A percentile compares a stretch with the other conserved stretches of the same genome.
phyloP scores from a whole-genome alignment of 2,329 filamentous ascomycete species.

The Colletotrichum sidae region DNA sequence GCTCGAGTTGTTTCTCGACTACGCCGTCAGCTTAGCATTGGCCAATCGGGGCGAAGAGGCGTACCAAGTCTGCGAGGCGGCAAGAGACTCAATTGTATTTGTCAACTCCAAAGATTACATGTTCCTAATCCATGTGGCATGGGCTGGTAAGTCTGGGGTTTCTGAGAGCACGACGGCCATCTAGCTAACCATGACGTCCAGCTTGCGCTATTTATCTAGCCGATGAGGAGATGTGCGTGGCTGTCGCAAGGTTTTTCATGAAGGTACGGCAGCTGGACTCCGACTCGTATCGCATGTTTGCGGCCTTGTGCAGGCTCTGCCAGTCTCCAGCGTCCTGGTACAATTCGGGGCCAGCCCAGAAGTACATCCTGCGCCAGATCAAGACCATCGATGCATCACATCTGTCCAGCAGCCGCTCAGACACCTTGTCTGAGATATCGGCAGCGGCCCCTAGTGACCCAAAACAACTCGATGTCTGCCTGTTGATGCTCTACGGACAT shows the following conservation, averaged over 20 bases:
- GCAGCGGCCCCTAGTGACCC: constrained; percentile 30
- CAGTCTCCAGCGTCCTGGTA: constrained; percentile 81
- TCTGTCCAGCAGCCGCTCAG: constrained; percentile 18
- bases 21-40: constrained; percentile 81
- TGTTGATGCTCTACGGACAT: constrained; percentile 91
- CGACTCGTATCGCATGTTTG: constrained; percentile 86
- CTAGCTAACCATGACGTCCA: constrained; percentile 45
- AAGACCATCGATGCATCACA: constrained; percentile 83
- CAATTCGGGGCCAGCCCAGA: constrained; percentile 84
- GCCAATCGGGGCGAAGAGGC: constrained; percentile 75
- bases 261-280: constrained; percentile 82
- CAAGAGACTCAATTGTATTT: constrained; percentile 85
- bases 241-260: constrained; percentile 85
- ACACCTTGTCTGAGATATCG: constrained; percentile 46
- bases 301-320: constrained; percentile 80
- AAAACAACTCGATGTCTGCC: constrained; percentile 76
- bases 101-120: constrained; percentile 74
- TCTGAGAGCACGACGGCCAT: background rate
- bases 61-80: constrained; percentile 83
- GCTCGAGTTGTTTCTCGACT: constrained; percentile 91
- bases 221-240: constrained; percentile 80
- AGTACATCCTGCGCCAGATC: constrained; percentile 91
- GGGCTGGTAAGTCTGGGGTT: constrained; percentile 67
- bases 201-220: constrained; percentile 85
- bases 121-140: constrained; percentile 81